Evolutionary conservation across 202 grass and related monocot genomes (phyloP), one percentile per base, ranked within the genome.

Genomic region (Panicum hallii): DNA sequence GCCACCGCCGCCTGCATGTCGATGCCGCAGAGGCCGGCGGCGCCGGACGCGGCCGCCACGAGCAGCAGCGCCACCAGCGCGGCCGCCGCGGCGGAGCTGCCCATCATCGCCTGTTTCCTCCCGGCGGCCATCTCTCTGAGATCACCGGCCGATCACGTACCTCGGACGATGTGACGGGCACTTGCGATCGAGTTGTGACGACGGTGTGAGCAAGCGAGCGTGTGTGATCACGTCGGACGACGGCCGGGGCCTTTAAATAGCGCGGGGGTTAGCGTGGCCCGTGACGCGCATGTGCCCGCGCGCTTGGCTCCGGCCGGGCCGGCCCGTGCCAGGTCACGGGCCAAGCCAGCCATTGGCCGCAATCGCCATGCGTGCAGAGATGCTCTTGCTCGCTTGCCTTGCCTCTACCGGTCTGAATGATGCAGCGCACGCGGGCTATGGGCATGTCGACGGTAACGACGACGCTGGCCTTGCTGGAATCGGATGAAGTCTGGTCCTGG

Each of bases 231-330:
- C 73, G 26, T n/a, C 7, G 44, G 52, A 73, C 23, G 22, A 7
- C 6, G 61, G 28, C n/a, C 9, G 63, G 20, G 64, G 56, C 19
- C 6, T 90, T 90, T 90, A 64, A 80, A 90, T 76, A 77, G 84
- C 26, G 28, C 13, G 54, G 75, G 38, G 62, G 17, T 87, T 87
- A 47, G 53, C 42, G 20, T 15, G 53, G 75, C 55, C 89, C 89
- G 85, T 90, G 89, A 87, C 69, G 42, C 62, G 69, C 80, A 87
- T 76, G 75, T 76, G 84, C 53, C 16, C 17, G 20, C 70, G 40
- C 41, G 79, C 74, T 83, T 87, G 88, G 73, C 61, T 38, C 60
- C 75, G 22, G 69, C 3, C 19, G 34, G 1, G 34, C 34, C 32
- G n/a, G 49, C 6, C 11, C 42, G 42, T n/a, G 40, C 62, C 40